Evolutionary conservation across 1,284 basidiomycete genomes (phyloP).

Genomic region (Ceratobasidium papillatum): DNA sequence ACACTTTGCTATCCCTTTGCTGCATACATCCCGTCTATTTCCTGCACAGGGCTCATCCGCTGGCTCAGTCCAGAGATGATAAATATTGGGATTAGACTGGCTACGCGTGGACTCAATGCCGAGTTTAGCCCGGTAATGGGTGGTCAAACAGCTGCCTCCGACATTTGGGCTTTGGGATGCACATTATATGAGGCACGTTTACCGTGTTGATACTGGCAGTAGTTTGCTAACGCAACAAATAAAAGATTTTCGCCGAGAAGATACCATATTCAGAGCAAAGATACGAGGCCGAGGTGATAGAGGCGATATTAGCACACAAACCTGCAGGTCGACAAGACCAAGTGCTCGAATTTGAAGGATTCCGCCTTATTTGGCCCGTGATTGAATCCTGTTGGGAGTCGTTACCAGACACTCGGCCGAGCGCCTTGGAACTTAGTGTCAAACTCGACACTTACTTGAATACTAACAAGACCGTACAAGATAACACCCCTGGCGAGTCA

Average conservation of each 20-base stretch:
- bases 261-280: conserved; percentile 6
- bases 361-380: not conserved
- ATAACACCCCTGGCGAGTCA: too few species aligned
- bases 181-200: conserved; percentile 19
- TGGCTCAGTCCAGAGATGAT: conserved; percentile 29
- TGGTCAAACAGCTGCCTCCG: conserved; percentile 7
- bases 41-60: not conserved
- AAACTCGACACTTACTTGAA: too few species aligned
- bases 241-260: not conserved
- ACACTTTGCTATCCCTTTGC: conserved; percentile 7
- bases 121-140: too few species aligned
- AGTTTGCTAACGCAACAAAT: not conserved
- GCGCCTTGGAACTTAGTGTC: not conserved
- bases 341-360: not conserved
- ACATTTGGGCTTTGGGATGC: conserved; percentile 31
- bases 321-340: not conserved
- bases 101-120: too few species aligned
- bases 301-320: not conserved
- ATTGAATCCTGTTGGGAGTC: not conserved
- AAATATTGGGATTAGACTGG: too few species aligned
- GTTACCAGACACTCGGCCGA: not conserved
- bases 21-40: conserved; percentile 4
- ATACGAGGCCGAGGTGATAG: not conserved
- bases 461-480: too few species aligned
- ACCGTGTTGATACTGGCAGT: not conserved